These are phyloP conservation scores for Baorangia bicolor DNA, from an alignment of 768 basidiomycete genomes.

Conservation along the genomic window DNA sequence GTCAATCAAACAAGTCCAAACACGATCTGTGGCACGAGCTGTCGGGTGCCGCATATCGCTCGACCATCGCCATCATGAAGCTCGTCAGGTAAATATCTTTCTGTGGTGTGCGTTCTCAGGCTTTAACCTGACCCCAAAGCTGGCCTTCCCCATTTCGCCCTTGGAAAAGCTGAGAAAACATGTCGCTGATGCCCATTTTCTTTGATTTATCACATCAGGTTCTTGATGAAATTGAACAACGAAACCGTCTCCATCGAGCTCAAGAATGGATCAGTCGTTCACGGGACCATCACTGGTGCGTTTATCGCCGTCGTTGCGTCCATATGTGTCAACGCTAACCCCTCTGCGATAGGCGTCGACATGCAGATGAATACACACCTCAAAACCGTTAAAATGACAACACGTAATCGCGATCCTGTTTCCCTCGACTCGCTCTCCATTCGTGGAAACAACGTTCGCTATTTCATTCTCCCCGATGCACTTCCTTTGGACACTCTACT, in stretches of 20 bases:
- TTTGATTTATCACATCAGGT: conserved; percentile 47
- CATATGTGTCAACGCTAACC: background rate
- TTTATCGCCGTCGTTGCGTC: background rate
- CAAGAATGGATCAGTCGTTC: conserved; percentile 94
- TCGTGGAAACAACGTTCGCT: conserved; percentile 94
- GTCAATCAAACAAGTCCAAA: conserved; percentile 28
- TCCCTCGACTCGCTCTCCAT: conserved; percentile 90
- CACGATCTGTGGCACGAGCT: conserved; percentile 14
- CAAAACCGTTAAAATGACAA: conserved; percentile 97
- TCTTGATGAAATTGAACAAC: conserved; percentile 99
- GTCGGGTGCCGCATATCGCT: conserved; percentile 19
- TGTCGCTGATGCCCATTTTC: conserved; percentile 22
- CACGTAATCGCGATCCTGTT: conserved; percentile 83
- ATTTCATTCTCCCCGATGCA: conserved; percentile 97
- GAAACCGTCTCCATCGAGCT: conserved; percentile 98
- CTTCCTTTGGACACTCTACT: conserved; percentile 94
- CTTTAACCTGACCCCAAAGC: conserved; percentile 6
- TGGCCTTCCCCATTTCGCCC: background rate
- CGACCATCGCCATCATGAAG: conserved; percentile 58
- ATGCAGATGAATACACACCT: conserved; percentile 99
- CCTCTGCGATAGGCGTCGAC: conserved; percentile 73
- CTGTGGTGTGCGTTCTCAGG: background rate
- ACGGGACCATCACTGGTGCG: conserved; percentile 96
- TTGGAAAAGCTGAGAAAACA: conserved; percentile 4
- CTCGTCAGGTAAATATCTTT: conserved; percentile 63